Base-by-base conservation (phyloP, 768 basidiomycete genomes). In the Lactarius tabidus region DNA sequence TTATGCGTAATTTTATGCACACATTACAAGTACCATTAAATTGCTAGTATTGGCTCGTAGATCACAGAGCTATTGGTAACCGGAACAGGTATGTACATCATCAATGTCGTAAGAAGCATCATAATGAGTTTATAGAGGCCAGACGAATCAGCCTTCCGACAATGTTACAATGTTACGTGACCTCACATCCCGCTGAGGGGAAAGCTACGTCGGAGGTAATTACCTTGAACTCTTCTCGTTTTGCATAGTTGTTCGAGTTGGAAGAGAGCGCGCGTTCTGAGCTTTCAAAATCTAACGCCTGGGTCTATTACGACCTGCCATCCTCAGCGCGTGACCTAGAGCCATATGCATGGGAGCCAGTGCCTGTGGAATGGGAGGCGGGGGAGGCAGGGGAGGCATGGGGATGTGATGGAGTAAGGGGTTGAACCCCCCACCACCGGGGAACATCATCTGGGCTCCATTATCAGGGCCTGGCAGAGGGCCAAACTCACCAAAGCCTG, bases 261-360 rank as follows among this genome's bases (percentile, higher is more conserved):
- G 12, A 48, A 15, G 45, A 23, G 14, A 48, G 23, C 9, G 48
- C 1, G 48, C 3, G 20, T 29, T 6, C 58, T 59, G 31, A 45
- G 28, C 8, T 3, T 26, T 1, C 17, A 2, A 4, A n/a, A 26
- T n/a, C 52, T 38, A 66, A 57, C 56, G 45, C 26, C 51, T 28
- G 48, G 31, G 39, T 52, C 43, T 52, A n/a, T n/a, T n/a, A 53
- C 60, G 65, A 52, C 3, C 60, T 41, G 28, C 9, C 60, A 43
- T 36, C 20, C 60, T 61, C 65, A 48, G 6, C 12, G 48, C 60
- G 8, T n/a, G 60, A 52, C 41, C 26, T 38, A 53, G 33, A 17
- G 35, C 20, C 36, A 58, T 17, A n/a, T 56, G 56, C 23, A 58
- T 20, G 3, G 60, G 56, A 14, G 65, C 56, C 7, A 53, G 17